phyloP scores from a whole-genome alignment of 2,329 filamentous ascomycete species.

The Hypoxylon sp. region DNA sequence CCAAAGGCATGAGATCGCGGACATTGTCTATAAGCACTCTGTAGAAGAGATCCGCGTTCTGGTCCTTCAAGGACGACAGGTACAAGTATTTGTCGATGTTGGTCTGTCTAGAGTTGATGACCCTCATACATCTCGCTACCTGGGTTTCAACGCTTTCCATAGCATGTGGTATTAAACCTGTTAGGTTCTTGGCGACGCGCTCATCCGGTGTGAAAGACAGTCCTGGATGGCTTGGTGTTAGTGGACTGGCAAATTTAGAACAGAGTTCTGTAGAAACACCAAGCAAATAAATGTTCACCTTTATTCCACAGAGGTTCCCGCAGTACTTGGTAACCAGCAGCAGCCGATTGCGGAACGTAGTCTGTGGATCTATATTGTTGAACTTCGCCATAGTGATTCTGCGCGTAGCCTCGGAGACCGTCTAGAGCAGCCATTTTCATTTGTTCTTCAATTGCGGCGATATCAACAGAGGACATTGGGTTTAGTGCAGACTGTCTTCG shows the following conservation, averaged over 20 bases:
- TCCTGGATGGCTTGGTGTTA: constrained; percentile 59
- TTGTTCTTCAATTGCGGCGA: constrained; percentile 69
- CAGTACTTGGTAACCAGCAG: constrained; percentile 73
- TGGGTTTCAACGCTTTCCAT: constrained; percentile 73
- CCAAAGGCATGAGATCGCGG: constrained; percentile 83
- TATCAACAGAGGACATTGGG: constrained; percentile 70
- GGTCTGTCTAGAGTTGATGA: constrained; percentile 78
- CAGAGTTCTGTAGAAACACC: constrained; percentile 40
- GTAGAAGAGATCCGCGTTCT: constrained; percentile 87
- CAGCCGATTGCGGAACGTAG: constrained; percentile 66
- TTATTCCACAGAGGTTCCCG: constrained; percentile 76
- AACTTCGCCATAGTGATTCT: constrained; percentile 69
- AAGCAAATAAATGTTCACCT: constrained; percentile 59
- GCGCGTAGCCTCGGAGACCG: constrained; percentile 71
- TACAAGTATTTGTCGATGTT: constrained; percentile 88
- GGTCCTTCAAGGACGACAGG: constrained; percentile 80
- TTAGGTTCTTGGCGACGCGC: constrained; percentile 74
- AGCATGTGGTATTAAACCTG: constrained; percentile 75
- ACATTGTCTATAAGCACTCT: constrained; percentile 83
- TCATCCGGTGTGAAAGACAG: constrained; percentile 76
- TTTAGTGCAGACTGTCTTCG: constrained; percentile 68
- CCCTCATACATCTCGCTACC: constrained; percentile 77
- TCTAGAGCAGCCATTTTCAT: constrained; percentile 74
- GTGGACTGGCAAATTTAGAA: constrained; percentile 22
- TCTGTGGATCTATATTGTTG: constrained; percentile 68